phyloP scores from a whole-genome alignment of 441 rosid species.

The Gossypium davidsonii region DNA sequence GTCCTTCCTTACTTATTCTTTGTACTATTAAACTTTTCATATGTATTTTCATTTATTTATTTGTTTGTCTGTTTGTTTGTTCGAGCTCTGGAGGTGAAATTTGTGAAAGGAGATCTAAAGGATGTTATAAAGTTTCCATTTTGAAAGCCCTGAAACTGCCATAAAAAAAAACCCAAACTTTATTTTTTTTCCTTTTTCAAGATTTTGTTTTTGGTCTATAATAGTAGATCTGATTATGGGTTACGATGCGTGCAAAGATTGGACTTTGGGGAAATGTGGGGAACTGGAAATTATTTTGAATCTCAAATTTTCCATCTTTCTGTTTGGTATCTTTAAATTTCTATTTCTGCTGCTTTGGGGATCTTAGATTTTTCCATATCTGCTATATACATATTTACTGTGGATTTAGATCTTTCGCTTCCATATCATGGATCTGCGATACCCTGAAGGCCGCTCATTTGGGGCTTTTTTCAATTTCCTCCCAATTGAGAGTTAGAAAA shows the following conservation, averaged over 20 bases:
- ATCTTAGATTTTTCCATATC: not conserved
- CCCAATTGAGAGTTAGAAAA: not conserved
- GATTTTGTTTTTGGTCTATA: not conserved
- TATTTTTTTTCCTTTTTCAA: not conserved
- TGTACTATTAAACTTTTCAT: slow-evolving; percentile 27
- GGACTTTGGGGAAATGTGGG: slow-evolving; percentile 17
- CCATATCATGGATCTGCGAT: slow-evolving; percentile 24
- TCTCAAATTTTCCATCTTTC: slow-evolving; percentile 13
- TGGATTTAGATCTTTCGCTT: slow-evolving; percentile 11
- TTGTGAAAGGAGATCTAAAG: slow-evolving; percentile 18
- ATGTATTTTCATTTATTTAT: not conserved
- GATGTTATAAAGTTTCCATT: slow-evolving; percentile 14
- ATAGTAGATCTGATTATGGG: slow-evolving; percentile 34
- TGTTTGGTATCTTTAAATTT: slow-evolving; percentile 10
- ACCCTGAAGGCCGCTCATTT: slow-evolving; percentile 5
- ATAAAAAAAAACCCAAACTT: not conserved
- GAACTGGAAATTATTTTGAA: slow-evolving; percentile 9
- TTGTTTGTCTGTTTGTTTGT: slow-evolving; percentile 10
- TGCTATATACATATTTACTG: not conserved
- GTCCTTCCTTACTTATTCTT: slow-evolving; percentile 19
- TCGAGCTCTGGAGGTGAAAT: slow-evolving; percentile 10
- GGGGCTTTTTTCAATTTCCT: not conserved
- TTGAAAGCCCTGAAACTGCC: not conserved
- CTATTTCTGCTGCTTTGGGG: slow-evolving; percentile 6
- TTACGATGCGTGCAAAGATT: slow-evolving; percentile 17